Evolutionary conservation across 2,329 filamentous ascomycete species (phyloP).

Genomic region (Penicillium sp.): DNA sequence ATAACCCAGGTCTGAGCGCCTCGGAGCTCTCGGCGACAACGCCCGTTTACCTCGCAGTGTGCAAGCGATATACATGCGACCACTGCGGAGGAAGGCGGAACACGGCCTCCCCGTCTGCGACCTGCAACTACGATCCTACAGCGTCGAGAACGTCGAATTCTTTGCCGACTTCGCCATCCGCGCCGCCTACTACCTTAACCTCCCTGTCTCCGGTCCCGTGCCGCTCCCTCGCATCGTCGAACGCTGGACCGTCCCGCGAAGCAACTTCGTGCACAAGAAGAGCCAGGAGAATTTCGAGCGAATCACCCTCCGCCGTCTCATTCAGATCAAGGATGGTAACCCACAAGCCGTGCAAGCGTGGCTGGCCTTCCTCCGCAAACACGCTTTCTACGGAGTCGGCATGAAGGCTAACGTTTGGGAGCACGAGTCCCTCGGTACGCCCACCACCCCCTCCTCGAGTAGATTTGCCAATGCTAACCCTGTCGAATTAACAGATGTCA

Average conservation of each 20-base stretch:
- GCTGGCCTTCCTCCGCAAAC: constrained; percentile 89
- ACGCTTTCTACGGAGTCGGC: constrained; percentile 93
- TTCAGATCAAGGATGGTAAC: constrained; percentile 91
- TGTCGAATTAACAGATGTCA: no score
- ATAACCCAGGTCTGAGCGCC: constrained; percentile 38
- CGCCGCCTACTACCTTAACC: constrained; percentile 88
- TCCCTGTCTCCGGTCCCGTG: constrained; percentile 83
- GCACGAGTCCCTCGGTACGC: constrained; percentile 71
- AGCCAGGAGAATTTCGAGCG: constrained; percentile 97
- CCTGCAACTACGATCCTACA: constrained; percentile 91
- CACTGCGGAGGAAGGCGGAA: constrained; percentile 73
- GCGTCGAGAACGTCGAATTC: constrained; percentile 86
- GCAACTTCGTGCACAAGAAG: constrained; percentile 96
- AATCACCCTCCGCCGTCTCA: constrained; percentile 79
- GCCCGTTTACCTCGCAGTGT: constrained; percentile 75
- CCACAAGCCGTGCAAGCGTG: constrained; percentile 87
- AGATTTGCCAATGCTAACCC: no score
- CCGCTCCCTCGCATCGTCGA: constrained; percentile 85
- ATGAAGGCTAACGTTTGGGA: constrained; percentile 99
- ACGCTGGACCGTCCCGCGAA: constrained; percentile 89
- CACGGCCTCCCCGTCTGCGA: constrained; percentile 85
- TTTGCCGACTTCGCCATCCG: constrained; percentile 93
- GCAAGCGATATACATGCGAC: constrained; percentile 83
- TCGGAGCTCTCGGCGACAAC: constrained; percentile 37
- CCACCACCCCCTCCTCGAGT: no score